Base-by-base conservation (phyloP, 768 basidiomycete genomes). In the Rhizopogon roseolus region DNA sequence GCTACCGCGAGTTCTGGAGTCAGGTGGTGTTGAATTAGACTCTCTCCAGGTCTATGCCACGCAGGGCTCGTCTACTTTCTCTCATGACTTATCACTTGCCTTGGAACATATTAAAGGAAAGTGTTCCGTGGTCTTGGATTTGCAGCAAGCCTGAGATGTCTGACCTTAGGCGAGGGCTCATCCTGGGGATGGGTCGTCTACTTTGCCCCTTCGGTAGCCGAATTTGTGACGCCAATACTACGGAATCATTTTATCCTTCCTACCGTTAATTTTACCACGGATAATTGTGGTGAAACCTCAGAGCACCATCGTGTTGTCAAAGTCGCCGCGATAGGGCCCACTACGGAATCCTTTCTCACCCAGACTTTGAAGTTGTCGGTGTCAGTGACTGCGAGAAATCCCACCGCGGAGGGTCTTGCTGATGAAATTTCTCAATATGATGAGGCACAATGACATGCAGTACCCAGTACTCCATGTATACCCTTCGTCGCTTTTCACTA, bases 141-240 rank as follows among this genome's bases (percentile, higher is more conserved):
- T 56, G 27, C 49, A 16, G 10, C 25, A 11, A 52, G 14, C 28
- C 60, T 53, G 54, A 58, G 27, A 52, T 53, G 5, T 17, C 27
- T 25, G 28, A 45, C 22, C 1, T 22, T 11, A 48, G 46, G 14
- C 7, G 19, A 48, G 46, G 32, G 32, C 5, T 34, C 10, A 36
- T 22, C 32, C 16, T 84, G 82, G 79, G 61, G 64, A 9, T 91
- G 89, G 90, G 79, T 89, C 1, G 80, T 85, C 17, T 81, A 81
- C 63, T 91, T 91, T 60, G 86, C 89, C 0, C 89, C 89, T 4
- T 91, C 89, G 1, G 78, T 80, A 2, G 85, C 86, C 1, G 75
- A 74, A 25, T 78, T 81, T 44, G 82, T 79, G 16, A 65, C 72
- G 6, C 86, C 86, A 2, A 64, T 73, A 10, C 57, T 91, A 36